Evolutionary conservation across 257 asterid genomes (phyloP), one percentile per base, ranked within the genome.

Genomic region (Penstemon newberryi): DNA sequence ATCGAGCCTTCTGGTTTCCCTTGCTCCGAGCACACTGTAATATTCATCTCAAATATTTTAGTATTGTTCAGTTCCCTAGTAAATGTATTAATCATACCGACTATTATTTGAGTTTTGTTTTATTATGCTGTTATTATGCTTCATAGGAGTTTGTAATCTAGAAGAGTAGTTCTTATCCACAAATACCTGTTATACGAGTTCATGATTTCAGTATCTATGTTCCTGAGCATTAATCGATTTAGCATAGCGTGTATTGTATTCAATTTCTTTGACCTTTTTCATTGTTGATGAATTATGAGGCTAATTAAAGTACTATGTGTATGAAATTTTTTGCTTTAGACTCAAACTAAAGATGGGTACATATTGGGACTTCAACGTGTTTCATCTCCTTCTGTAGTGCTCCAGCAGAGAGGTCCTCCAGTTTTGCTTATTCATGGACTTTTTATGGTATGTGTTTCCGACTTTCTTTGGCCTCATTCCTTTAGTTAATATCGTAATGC

Each of bases 351-450:
- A 73, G 99, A 94, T 86, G 99, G 97, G 37, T 93, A 69, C 79
- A 40, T 90, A 42, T 81, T 93, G 77, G 99, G 97, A 12, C 89
- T 93, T 72, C 99, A 93, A 73, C 96, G 96, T 33, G 97, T 90
- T 64, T 79, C 96, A 36, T 80, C 96, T 67, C 81, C 82, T 73
- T 78, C 86, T 8, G 77, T 65, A n/a, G 36, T 49, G 67, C 58
- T 79, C 60, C 77, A 65, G 19, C 68, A 73, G 67, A 74, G 25
- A 54, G 79, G 87, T 52, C 81, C 84, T 69, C 96, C 99, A 0
- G 96, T 91, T 67, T 79, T 94, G 81, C 95, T 94, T 37, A 66
- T 94, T 56, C 99, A 94, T 80, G 99, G 99, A 56, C 94, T 94
- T 70, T 79, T 87, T 70, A 89, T 84, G 97, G 99, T 94, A 78